Evolutionary conservation across 2,329 filamentous ascomycete genomes (phyloP).

Genomic region (Alternaria burnsii): DNA sequence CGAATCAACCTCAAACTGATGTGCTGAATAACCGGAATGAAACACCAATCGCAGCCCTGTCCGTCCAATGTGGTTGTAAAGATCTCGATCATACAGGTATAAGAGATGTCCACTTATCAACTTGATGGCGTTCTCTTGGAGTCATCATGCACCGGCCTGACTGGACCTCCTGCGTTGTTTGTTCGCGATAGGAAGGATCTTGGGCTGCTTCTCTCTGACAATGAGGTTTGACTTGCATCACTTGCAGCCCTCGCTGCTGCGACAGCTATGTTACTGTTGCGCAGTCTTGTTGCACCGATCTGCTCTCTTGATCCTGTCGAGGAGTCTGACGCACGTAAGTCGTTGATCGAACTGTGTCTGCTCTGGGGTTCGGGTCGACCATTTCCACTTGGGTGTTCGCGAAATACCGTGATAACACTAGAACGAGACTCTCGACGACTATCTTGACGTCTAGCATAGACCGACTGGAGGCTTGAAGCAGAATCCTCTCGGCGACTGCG

Average conservation of each 20-base stretch:
- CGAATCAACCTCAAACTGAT: slow-evolving; percentile 15
- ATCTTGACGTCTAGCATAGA: slow-evolving; percentile 27
- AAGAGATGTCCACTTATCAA: not conserved
- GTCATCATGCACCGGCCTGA: slow-evolving; percentile 8
- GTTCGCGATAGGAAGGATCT: slow-evolving; percentile 11
- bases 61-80: not conserved
- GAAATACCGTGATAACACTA: slow-evolving; percentile 42
- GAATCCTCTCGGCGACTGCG: slow-evolving; percentile 52
- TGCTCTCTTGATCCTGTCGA: slow-evolving; percentile 22
- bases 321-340: slow-evolving; percentile 17
- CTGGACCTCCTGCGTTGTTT: not conserved
- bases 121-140: not conserved
- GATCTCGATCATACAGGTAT: slow-evolving; percentile 1
- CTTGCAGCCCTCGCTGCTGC: slow-evolving; percentile 28
- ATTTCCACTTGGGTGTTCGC: slow-evolving; percentile 24
- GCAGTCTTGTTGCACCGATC: slow-evolving; percentile 28
- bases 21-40: not conserved
- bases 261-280: slow-evolving; percentile 32
- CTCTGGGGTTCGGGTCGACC: slow-evolving; percentile 22
- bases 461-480: slow-evolving; percentile 48
- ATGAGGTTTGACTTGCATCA: slow-evolving; percentile 14
- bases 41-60: slow-evolving; percentile 1
- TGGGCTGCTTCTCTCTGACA: slow-evolving; percentile 9
- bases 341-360: slow-evolving; percentile 31
- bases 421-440: slow-evolving; percentile 40